These are phyloP conservation scores for Pascua guehoae DNA, from an alignment of 1,284 basidiomycete species.

Conservation along the genomic window DNA sequence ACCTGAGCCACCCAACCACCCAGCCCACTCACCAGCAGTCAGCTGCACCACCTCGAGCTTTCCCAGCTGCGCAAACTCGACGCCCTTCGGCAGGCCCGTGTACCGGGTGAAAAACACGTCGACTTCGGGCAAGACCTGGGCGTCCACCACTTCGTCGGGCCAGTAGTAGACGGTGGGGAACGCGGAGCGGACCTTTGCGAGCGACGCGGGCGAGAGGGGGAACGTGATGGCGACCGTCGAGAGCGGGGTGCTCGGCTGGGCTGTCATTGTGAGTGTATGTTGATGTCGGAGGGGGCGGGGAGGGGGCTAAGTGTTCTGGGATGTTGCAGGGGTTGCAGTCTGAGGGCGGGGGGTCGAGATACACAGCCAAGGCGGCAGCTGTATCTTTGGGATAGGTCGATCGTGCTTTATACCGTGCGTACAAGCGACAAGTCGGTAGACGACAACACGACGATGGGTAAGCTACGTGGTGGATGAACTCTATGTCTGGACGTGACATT, in stretches of 20 bases:
- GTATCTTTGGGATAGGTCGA: too few species aligned
- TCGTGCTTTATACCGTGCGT: too few species aligned
- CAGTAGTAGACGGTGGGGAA: conserved; percentile 37
- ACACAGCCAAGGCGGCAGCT: too few species aligned
- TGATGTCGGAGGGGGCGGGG: background rate
- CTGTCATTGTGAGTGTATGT: conserved; percentile 3
- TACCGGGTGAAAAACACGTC: conserved; percentile 34
- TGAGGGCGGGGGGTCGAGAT: too few species aligned
- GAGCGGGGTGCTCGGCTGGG: background rate
- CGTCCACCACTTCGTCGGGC: conserved; percentile 21
- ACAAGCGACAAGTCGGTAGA: too few species aligned
- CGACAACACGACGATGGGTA: too few species aligned
- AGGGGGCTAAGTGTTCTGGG: too few species aligned
- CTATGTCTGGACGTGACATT: too few species aligned
- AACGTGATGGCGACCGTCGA: conserved; percentile 10
- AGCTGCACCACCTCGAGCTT: conserved; percentile 39
- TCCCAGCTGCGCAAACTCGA: conserved; percentile 23
- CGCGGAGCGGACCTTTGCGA: conserved; percentile 21
- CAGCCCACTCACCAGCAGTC: conserved; percentile 26
- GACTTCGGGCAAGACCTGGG: conserved; percentile 19
- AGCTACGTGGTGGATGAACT: too few species aligned
- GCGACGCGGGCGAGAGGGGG: conserved; percentile 20
- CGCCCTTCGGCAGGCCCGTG: conserved; percentile 22
- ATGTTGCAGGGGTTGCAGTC: too few species aligned
- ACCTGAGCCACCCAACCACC: background rate